A percentile compares a stretch with the other conserved stretches of the same genome.
These are phyloP conservation scores for Trichophyton verrucosum DNA, from an alignment of 2,329 filamentous ascomycete species.

Conservation along the genomic window DNA sequence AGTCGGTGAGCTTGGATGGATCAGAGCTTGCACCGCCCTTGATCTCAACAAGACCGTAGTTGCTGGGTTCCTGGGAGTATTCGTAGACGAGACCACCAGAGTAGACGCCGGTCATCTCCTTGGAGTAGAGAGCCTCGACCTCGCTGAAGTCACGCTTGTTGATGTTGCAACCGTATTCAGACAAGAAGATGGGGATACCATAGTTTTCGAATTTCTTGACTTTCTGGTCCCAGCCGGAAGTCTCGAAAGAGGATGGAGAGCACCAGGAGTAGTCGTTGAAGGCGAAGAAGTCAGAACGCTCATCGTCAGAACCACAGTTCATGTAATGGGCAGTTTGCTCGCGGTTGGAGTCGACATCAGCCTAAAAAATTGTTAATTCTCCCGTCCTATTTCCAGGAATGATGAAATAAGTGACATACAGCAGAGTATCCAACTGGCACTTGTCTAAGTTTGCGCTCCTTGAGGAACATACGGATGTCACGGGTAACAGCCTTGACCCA, in stretches of 20 bases:
- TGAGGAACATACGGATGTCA: conserved; percentile 62
- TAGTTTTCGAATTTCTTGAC: conserved; percentile 79
- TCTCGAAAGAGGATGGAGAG: conserved; percentile 64
- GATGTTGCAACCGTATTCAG: conserved; percentile 82
- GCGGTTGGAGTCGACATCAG: conserved; percentile 75
- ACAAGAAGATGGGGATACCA: conserved; percentile 83
- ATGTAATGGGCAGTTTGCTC: conserved; percentile 80
- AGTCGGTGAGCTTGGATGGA: conserved; percentile 48
- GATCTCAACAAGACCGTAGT: conserved; percentile 68
- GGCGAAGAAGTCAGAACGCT: conserved; percentile 76
- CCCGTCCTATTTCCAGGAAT: no score
- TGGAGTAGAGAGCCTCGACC: conserved; percentile 63
- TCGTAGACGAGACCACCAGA: conserved; percentile 95
- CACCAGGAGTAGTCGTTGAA: conserved; percentile 75
- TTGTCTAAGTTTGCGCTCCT: conserved; percentile 47
- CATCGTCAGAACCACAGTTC: conserved; percentile 78
- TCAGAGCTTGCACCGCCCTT: conserved; percentile 37
- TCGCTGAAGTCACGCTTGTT: conserved; percentile 74
- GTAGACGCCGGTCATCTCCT: conserved; percentile 77
- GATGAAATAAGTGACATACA: conserved; percentile 16
- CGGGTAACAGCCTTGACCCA: conserved; percentile 69
- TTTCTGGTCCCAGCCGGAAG: conserved; percentile 75
- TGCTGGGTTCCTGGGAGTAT: conserved; percentile 67
- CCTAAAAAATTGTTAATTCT: conserved; percentile 25
- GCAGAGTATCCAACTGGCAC: conserved; percentile 64